Conservation (phyloP, 2,329 filamentous ascomycete species). For the Cytospora piceicola region DNA sequence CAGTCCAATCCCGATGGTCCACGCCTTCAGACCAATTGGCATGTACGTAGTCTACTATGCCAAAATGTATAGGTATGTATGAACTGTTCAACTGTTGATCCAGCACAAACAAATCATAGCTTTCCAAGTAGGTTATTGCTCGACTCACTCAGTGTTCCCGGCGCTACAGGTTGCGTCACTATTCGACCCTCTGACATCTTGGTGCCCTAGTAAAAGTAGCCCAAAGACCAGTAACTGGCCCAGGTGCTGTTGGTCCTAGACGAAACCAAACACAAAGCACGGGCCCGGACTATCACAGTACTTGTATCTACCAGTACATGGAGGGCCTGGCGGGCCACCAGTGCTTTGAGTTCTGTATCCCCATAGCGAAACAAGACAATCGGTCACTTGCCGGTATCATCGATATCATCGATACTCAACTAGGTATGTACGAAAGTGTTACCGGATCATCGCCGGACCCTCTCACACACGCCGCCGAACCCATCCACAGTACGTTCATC, state of each 20-base stretch:
- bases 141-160: background rate
- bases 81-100: background rate
- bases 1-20: background rate
- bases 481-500: background rate
- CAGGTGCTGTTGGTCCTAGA: background rate
- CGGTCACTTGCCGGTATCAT: background rate
- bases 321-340: no score
- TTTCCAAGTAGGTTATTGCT: no score
- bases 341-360: background rate
- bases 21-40: background rate
- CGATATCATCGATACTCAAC: no score
- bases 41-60: background rate
- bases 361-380: background rate
- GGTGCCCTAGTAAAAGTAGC: background rate
- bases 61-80: background rate
- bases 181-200: background rate
- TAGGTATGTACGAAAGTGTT: background rate
- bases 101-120: background rate
- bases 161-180: background rate
- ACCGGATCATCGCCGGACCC: background rate
- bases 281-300: background rate
- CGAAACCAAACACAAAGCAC: slow-evolving; percentile 1
- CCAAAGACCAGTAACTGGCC: background rate
- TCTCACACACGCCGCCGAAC: background rate
- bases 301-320: no score